phyloP scores from a whole-genome alignment of 345 rosid species.

The Microthlaspi erraticum region DNA sequence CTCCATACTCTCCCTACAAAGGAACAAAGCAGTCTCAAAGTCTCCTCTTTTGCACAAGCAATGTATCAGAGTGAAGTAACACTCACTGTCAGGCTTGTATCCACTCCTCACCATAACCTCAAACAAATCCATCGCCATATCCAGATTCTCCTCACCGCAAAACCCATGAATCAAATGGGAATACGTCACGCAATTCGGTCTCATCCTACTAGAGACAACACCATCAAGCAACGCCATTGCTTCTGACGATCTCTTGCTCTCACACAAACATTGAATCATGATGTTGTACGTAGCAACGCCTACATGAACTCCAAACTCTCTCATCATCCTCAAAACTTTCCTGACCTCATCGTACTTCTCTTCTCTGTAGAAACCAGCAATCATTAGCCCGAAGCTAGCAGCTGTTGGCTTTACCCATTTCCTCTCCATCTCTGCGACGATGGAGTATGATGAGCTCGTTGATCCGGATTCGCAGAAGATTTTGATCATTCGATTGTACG shows the following conservation, averaged over 20 bases:
- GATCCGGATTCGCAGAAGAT: constrained; percentile 65
- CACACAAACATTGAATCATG: constrained; percentile 75
- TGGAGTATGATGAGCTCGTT: constrained; percentile 62
- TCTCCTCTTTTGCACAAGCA: constrained; percentile 62
- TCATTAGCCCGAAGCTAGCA: constrained; percentile 55
- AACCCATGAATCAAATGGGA: constrained; percentile 74
- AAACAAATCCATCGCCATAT: constrained; percentile 69
- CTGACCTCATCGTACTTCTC: constrained; percentile 76
- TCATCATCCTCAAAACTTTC: constrained; percentile 69
- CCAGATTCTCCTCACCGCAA: constrained; percentile 63
- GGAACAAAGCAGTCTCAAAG: constrained; percentile 61
- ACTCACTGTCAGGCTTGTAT: constrained; percentile 50
- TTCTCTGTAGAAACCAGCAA: constrained; percentile 72
- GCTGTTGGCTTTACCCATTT: constrained; percentile 60
- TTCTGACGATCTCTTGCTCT: constrained; percentile 58
- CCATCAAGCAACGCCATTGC: constrained; percentile 66
- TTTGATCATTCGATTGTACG: constrained; percentile 63
- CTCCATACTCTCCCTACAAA: constrained; percentile 65
- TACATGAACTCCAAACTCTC: constrained; percentile 46
- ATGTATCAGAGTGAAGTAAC: constrained; percentile 59
- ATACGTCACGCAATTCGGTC: constrained; percentile 58
- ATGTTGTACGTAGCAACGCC: constrained; percentile 60
- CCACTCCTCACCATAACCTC: constrained; percentile 57
- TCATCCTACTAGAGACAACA: constrained; percentile 53
- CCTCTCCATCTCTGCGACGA: constrained; percentile 76